These are phyloP conservation scores for Xylariales sp. DNA, from an alignment of 2,329 filamentous ascomycete species.

Conservation along the genomic window DNA sequence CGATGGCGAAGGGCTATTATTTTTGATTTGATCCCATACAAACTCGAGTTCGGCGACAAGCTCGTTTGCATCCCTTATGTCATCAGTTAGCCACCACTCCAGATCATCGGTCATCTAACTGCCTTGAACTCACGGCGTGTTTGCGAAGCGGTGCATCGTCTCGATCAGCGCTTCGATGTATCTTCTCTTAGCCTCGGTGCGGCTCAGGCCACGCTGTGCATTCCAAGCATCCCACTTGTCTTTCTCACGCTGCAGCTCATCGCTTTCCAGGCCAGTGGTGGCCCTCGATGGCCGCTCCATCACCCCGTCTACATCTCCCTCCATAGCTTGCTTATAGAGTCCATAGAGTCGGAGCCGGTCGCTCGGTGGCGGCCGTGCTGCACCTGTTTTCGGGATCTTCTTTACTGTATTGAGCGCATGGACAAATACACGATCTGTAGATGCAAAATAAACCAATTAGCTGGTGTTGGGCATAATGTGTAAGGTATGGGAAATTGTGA, in stretches of 20 bases:
- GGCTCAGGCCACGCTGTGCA: constrained; percentile 73
- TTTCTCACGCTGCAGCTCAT: constrained; percentile 55
- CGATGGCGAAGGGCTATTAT: constrained; percentile 67
- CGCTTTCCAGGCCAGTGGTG: constrained; percentile 39
- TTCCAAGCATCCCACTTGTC: constrained; percentile 95
- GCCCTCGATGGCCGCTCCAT: constrained; percentile 72
- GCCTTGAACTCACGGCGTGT: constrained; percentile 68
- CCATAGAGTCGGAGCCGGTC: constrained; percentile 93
- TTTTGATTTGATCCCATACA: constrained; percentile 97
- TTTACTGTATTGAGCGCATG: constrained; percentile 99
- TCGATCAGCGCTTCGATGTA: constrained; percentile 94
- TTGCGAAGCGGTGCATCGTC: constrained; percentile 95
- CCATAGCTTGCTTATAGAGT: constrained; percentile 98
- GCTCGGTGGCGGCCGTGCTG: constrained; percentile 76
- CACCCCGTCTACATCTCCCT: constrained; percentile 91
- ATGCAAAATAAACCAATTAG: not conserved
- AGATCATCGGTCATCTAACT: too few species aligned
- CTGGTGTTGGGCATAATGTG: not conserved
- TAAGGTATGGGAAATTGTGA: too few species aligned
- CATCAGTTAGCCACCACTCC: too few species aligned
- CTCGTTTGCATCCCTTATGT: constrained; percentile 70
- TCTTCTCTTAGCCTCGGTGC: constrained; percentile 88
- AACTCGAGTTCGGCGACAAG: constrained; percentile 95
- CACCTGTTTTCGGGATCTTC: constrained; percentile 91
- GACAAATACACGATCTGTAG: constrained; percentile 90